These are phyloP conservation scores for Schwanniomyces yamadae DNA, from an alignment of 805 yeast species.

Conservation along the genomic window DNA sequence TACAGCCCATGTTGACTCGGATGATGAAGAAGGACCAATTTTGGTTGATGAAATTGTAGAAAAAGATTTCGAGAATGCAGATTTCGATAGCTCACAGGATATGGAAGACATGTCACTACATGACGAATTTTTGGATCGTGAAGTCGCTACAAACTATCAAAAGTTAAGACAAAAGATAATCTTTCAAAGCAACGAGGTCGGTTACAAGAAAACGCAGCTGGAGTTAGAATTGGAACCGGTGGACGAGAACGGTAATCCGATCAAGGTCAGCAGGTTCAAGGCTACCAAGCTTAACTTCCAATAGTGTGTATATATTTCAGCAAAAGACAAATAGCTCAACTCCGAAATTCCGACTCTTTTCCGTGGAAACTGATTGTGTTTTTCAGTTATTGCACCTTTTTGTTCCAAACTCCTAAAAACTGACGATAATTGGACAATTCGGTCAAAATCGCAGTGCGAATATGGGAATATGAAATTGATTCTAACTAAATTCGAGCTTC, in stretches of 20 bases:
- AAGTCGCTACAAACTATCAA: slow-evolving; percentile 56
- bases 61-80: slow-evolving; percentile 20
- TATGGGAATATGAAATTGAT: no score
- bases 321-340: no score
- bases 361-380: no score
- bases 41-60: slow-evolving; percentile 46
- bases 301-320: no score
- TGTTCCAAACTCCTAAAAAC: no score
- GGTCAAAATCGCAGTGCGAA: no score
- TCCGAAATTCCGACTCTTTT: no score
- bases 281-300: slow-evolving; percentile 40
- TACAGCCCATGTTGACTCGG: slow-evolving; percentile 30
- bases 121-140: slow-evolving; percentile 40
- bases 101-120: slow-evolving; percentile 6
- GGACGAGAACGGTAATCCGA: slow-evolving; percentile 60
- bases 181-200: slow-evolving; percentile 37
- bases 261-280: slow-evolving; percentile 65
- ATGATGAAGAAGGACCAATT: slow-evolving; percentile 36
- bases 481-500: no score
- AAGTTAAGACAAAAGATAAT: slow-evolving; percentile 53
- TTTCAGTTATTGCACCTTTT: no score
- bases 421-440: no score
- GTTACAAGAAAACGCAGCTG: slow-evolving; percentile 44
- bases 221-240: slow-evolving; percentile 66
- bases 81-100: slow-evolving; percentile 13